Evolutionary conservation across 345 rosid genomes (phyloP).

Genomic region (Boechera retrofracta): DNA sequence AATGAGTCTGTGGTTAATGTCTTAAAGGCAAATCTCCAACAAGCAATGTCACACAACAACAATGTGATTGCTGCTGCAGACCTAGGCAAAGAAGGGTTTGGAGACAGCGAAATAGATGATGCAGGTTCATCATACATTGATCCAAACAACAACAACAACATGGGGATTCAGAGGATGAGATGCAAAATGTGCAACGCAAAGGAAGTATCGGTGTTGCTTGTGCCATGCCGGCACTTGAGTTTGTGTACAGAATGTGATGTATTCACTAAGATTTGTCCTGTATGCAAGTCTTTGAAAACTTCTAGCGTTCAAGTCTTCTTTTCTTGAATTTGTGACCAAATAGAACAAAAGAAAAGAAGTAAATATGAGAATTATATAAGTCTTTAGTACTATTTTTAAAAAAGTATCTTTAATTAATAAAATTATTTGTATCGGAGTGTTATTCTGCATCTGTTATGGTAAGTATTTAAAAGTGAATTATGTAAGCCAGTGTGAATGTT

Average conservation of each 20-base stretch:
- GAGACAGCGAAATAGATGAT: constrained; percentile 74
- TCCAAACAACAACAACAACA: constrained; percentile 42
- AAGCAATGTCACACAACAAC: constrained; percentile 56
- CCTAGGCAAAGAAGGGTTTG: constrained; percentile 72
- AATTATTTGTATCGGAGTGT: background rate
- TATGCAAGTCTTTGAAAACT: constrained; percentile 63
- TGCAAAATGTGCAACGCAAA: constrained; percentile 61
- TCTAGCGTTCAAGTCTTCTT: constrained; percentile 62
- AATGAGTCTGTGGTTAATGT: constrained; percentile 68
- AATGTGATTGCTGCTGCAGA: constrained; percentile 40
- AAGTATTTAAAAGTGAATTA: no score
- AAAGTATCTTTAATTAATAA: background rate
- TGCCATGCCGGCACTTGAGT: constrained; percentile 76
- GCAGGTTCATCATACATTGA: constrained; percentile 59
- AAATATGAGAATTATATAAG: constrained; percentile 1
- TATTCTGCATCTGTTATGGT: background rate
- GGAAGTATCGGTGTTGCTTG: constrained; percentile 60
- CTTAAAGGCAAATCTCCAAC: constrained; percentile 68
- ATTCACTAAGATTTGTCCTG: constrained; percentile 56
- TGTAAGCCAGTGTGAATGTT: no score
- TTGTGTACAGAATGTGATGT: constrained; percentile 74
- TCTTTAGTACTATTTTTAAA: background rate
- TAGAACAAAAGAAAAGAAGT: background rate
- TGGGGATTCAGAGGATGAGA: constrained; percentile 43
- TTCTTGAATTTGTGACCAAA: constrained; percentile 34